Base-by-base conservation (phyloP, 2,329 filamentous ascomycete genomes). In the Torrubiellomyces zombiae region DNA sequence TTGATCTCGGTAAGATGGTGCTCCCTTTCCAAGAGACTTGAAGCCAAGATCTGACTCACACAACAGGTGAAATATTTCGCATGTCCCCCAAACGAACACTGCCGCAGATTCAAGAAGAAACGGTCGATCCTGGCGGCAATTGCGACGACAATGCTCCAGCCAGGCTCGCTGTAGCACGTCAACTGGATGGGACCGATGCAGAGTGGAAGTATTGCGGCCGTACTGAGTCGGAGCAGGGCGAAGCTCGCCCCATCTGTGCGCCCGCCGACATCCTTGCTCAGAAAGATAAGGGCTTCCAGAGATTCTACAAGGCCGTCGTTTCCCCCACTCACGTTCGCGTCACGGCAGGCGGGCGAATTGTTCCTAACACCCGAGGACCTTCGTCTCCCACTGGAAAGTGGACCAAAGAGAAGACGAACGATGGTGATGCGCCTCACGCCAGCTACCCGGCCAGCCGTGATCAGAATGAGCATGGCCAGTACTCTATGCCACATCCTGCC, bases 301-400 rank as follows among this genome's bases (percentile, higher is more conserved):
- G 63, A 26, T 76, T 76, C 40, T 75, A 70, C 49, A 69, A 71
- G 40, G 68, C 70, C 8, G 71, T 75, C n/a, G 60, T 67, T 4
- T 76, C 71, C 17, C 71, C 71, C 6, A 71, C 67, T 9, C 68
- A 75, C 43, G 62, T 75, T 32, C 64, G 71, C 10, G 71, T 76
- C 24, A 76, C 71, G 12, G 71, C 71, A 30, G 69, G 71, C 29
- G 71, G 71, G 20, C 59, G 68, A 18, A 75, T 76, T 36, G 71
- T 76, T 2, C 70, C 69, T 24, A 75, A 75, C 38, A 72, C 60
- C 17, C 58, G 68, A 21, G 58, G 52, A 9, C 51, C 59, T 3
- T 50, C 52, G 5, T 70, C 67, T 7, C 64, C 64, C 3, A 60
- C 59, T 4, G 39, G 54, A 5, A 70, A 68, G 42, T 56, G 54